Percentiles rank a stretch among this genome's conserved stretches.
phyloP scores from a whole-genome alignment of 441 rosid genomes.

The Erodium trifolium region DNA sequence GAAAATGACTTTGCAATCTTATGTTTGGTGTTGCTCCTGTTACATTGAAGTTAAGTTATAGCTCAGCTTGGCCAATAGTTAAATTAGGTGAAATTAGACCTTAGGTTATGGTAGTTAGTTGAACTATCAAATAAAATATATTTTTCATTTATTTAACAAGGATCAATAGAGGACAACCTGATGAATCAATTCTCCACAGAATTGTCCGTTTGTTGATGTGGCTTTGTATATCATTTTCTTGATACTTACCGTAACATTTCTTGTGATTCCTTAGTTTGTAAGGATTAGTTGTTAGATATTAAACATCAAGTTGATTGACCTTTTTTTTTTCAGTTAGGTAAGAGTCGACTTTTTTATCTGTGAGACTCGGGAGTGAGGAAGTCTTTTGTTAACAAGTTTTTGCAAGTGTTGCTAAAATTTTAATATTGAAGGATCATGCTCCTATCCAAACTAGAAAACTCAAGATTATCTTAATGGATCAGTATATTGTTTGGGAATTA shows the following conservation, averaged over 20 bases:
- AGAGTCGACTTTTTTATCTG: not conserved
- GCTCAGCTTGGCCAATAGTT: constrained; percentile 1
- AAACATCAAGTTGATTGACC: not conserved
- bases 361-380: not conserved
- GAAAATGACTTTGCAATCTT: constrained; percentile 1
- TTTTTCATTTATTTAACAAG: not conserved
- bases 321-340: not conserved
- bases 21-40: not conserved
- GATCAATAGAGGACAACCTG: constrained; percentile 3
- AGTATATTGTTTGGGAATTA: not conserved
- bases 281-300: not conserved
- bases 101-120: not conserved
- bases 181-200: not conserved
- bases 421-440: constrained; percentile 1
- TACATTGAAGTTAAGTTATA: not conserved
- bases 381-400: not conserved
- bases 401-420: not conserved
- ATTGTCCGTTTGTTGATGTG: not conserved
- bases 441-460: not conserved
- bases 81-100: not conserved
- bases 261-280: not conserved
- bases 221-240: not conserved
- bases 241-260: not conserved
- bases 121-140: not conserved
- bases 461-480: not conserved